Evolutionary conservation across 352 stramenopile genomes (phyloP), one percentile per base, ranked within the genome.

Genomic region (Phytophthora megakarya): DNA sequence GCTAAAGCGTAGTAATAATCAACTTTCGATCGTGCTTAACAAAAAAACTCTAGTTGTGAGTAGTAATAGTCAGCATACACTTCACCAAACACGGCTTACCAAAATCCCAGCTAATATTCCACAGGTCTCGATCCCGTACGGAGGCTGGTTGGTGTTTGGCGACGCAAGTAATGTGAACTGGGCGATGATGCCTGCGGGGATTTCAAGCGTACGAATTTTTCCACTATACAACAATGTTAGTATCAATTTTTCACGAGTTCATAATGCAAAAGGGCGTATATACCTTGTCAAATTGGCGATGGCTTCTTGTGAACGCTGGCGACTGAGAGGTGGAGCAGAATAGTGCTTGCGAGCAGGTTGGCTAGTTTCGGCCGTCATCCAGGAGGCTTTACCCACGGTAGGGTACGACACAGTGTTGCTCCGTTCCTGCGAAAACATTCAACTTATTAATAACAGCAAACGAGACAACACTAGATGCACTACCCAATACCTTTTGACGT

Each of bases 61-160:
- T 11, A 35, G 10, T 35, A 11, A 5, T 35, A 11, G 30, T 12
- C 10, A 35, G 30, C 30, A 11, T 7, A 12, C 10, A 35, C 10
- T 13, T 12, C 3, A 35, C 30, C n/a, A n/a, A n/a, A 35, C 30
- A 23, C 21, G 16, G 60, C 74, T n/a, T 73, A 93, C 83, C 67
- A 95, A 51, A 40, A 88, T 76, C 11, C 86, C 90, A 15, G 88
- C 86, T 33, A 97, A 73, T 43, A 97, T 96, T 12, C 90, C 90
- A 63, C 90, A 97, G 4, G 90, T 97, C 63, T 97, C 90, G 40
- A 97, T 94, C 11, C 90, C 90, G 42, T 96, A 81, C 18, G 86
- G 87, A 22, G 60, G 70, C 44, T 62, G 62, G 25, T 81, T 81
- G 6, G 88, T 96, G 63, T 97, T 96, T 12, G 82, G 75, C 7